phyloP scores from a whole-genome alignment of 495 filamentous ascomycete species.

The Penicillium silybi region DNA sequence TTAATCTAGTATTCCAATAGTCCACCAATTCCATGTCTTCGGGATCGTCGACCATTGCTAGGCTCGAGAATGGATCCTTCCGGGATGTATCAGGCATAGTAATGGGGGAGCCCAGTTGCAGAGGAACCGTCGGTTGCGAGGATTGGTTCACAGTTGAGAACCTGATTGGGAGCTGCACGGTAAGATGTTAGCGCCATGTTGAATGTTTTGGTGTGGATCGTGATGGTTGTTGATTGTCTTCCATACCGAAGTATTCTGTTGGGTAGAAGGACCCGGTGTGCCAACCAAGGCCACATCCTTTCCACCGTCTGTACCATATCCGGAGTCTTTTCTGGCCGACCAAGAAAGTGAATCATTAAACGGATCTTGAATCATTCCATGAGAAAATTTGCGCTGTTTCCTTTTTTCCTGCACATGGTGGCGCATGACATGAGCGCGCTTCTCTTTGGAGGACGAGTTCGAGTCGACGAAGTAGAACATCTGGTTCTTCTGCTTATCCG shows the following conservation, averaged over 20 bases:
- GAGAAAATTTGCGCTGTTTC: constrained; percentile 32
- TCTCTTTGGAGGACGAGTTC: constrained; percentile 42
- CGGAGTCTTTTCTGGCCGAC: constrained; percentile 15
- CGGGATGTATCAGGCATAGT: constrained; percentile 30
- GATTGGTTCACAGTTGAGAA: constrained; percentile 13
- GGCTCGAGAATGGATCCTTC: constrained; percentile 33
- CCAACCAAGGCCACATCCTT: neutral
- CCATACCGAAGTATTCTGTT: constrained; percentile 22
- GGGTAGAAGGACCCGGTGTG: neutral
- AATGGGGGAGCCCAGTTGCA: constrained; percentile 19
- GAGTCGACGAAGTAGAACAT: constrained; percentile 46
- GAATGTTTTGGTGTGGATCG: constrained; percentile 1
- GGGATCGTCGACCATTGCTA: constrained; percentile 19
- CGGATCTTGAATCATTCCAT: constrained; percentile 17
- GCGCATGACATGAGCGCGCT: constrained; percentile 49
- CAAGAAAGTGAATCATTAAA: constrained; percentile 22
- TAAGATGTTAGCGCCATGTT: neutral
- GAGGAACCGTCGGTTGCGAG: constrained; percentile 4
- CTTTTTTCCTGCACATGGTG: constrained; percentile 46
- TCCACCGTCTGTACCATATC: constrained; percentile 5
- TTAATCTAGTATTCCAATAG: constrained; percentile 35
- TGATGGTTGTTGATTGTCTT: neutral
- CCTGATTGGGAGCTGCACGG: constrained; percentile 18
- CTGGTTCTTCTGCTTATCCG: constrained; percentile 28
- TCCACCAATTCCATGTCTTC: constrained; percentile 33